Evolutionary conservation across 306 rosid species (phyloP), one percentile per base, ranked within the genome.

Genomic region (Castanea mollissima): DNA sequence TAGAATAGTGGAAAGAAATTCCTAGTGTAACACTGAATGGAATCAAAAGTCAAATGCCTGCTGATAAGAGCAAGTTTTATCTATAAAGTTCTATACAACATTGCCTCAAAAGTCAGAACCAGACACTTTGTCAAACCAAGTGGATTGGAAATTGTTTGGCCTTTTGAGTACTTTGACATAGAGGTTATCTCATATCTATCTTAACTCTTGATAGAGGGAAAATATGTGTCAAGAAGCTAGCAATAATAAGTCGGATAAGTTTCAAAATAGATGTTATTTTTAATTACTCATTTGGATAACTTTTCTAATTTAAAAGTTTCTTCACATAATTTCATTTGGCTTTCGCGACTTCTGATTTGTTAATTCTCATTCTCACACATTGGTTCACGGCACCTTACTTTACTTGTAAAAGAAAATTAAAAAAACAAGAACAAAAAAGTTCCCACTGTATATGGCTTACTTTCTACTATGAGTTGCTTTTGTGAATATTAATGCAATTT

Each of bases 21-120:
- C 54, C 54, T 3, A 49, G 54, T 12, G 54, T 13, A 49, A 49
- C 14, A 49, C 54, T 49, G 16, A 49, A 10, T 49, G 54, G 54
- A 49, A 49, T 49, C 54, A 12, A 49, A 49, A 49, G 54, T 49
- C 54, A 49, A 49, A 49, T 49, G 54, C 16, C 4, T 49, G 16
- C 16, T 49, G 54, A 49, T 49, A 49, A 12, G 54, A 49, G 54
- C 54, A 12, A 49, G 54, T 49, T 49, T 49, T 49, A 49, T 49
- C 16, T 49, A 15, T 12, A 49, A 49, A 49, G 54, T 49, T 49
- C 15, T 13, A 49, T 49, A 12, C 3, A 12, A 27, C 32, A 9
- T 59, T 59, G 67, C 67, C 67, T 21, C 29, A 7, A 75, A 7
- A 75, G 59, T 75, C 74, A 54, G 67, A 32, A 52, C 16, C 65